phyloP scores from a whole-genome alignment of 2,329 filamentous ascomycete species.

The Aurifilum marmelostoma region DNA sequence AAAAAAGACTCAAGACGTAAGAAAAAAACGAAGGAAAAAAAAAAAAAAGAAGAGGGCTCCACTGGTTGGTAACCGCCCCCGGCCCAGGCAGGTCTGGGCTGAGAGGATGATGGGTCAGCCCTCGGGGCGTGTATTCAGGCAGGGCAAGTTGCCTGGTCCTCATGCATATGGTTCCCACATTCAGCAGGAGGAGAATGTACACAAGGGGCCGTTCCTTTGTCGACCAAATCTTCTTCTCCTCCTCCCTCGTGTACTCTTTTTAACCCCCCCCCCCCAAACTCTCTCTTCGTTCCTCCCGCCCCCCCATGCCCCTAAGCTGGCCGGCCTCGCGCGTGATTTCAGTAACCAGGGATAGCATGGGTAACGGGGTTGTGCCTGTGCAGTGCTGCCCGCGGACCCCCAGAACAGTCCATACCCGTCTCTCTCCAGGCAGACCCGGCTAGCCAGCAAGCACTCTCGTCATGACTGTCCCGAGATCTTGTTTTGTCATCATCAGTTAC shows the following conservation, averaged over 20 bases:
- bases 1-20: background rate
- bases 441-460: background rate
- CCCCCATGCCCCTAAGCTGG: background rate
- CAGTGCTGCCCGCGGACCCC: background rate
- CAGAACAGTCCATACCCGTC: background rate
- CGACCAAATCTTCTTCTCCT: background rate
- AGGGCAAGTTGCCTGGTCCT: background rate
- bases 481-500: background rate
- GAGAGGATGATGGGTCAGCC: constrained; percentile 5
- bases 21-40: background rate
- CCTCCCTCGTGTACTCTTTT: no score
- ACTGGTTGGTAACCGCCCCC: constrained; percentile 4
- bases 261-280: no score
- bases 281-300: no score
- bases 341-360: constrained; percentile 8
- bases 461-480: background rate
- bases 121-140: constrained; percentile 8
- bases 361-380: constrained; percentile 8
- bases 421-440: background rate
- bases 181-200: background rate
- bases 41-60: background rate
- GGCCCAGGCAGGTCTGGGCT: background rate
- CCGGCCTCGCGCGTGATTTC: background rate
- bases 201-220: background rate
- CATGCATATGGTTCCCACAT: background rate